A percentile compares a stretch with the other conserved stretches of the same genome.
Conservation (phyloP, 345 rosid species). For the Mangifera indica region DNA sequence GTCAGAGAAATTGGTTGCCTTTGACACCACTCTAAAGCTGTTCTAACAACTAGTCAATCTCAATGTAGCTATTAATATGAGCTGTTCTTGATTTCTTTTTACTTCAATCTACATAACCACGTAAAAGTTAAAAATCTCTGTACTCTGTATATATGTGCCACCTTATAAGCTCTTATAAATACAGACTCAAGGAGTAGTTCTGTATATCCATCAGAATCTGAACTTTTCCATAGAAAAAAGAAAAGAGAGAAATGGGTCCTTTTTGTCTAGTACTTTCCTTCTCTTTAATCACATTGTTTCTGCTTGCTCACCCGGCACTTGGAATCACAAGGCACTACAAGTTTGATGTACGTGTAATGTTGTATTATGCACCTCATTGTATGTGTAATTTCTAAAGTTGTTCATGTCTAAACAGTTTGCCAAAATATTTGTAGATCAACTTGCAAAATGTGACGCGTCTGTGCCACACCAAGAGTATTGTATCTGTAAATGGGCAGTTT, state of each 20-base stretch:
- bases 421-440: conserved; percentile 28
- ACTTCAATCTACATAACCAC: background rate
- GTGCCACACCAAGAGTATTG: conserved; percentile 57
- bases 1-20: conserved; percentile 7
- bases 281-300: conserved; percentile 22
- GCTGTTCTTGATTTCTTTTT: background rate
- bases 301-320: conserved; percentile 35
- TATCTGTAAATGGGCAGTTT: conserved; percentile 54
- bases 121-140: background rate
- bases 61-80: background rate
- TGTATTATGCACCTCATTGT: background rate
- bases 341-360: conserved; percentile 49
- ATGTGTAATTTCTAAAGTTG: background rate
- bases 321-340: conserved; percentile 71
- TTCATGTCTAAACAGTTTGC: background rate
- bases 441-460: conserved; percentile 47
- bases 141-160: background rate
- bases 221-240: background rate
- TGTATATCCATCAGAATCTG: background rate
- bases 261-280: conserved; percentile 20
- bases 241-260: background rate
- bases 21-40: background rate
- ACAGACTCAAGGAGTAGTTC: background rate
- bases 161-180: background rate
- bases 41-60: background rate